Evolutionary conservation across 2,329 filamentous ascomycete species (phyloP).

Genomic region (Mycosphaerelloides madeirae): DNA sequence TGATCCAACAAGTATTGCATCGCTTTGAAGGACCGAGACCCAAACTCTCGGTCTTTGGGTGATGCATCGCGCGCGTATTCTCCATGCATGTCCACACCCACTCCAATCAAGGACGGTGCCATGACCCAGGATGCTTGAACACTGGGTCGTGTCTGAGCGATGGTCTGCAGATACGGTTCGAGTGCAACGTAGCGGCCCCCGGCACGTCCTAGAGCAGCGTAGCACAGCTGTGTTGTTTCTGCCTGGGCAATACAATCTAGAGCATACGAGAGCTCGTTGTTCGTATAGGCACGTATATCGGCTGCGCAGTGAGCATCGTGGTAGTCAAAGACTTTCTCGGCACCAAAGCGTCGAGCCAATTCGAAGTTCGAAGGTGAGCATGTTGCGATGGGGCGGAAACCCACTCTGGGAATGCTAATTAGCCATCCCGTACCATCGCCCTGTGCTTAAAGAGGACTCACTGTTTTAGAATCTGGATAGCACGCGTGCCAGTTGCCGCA

Average conservation of each 20-base stretch:
- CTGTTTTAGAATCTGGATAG: constrained; percentile 41
- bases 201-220: constrained; percentile 34
- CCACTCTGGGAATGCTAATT: too few relatives aligned
- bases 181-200: constrained; percentile 39
- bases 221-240: constrained; percentile 36
- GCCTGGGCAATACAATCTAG: constrained; percentile 43
- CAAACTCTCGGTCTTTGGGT: constrained; percentile 1
- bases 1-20: too few relatives aligned
- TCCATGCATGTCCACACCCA: constrained; percentile 4
- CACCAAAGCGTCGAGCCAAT: constrained; percentile 41
- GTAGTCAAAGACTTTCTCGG: constrained; percentile 46
- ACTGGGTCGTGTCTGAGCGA: constrained; percentile 12
- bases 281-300: constrained; percentile 36
- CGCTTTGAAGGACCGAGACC: too few relatives aligned
- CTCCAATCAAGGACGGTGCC: constrained; percentile 27
- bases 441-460: too few relatives aligned
- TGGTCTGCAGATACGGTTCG: constrained; percentile 31
- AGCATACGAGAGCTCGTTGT: constrained; percentile 35
- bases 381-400: constrained; percentile 42
- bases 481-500: constrained; percentile 42
- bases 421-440: too few relatives aligned
- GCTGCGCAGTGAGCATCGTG: constrained; percentile 28
- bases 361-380: constrained; percentile 43
- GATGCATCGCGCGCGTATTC: background rate
- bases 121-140: constrained; percentile 31